Base-by-base conservation (phyloP, 495 filamentous ascomycete species). In the Penicillium atrosanguineum region DNA sequence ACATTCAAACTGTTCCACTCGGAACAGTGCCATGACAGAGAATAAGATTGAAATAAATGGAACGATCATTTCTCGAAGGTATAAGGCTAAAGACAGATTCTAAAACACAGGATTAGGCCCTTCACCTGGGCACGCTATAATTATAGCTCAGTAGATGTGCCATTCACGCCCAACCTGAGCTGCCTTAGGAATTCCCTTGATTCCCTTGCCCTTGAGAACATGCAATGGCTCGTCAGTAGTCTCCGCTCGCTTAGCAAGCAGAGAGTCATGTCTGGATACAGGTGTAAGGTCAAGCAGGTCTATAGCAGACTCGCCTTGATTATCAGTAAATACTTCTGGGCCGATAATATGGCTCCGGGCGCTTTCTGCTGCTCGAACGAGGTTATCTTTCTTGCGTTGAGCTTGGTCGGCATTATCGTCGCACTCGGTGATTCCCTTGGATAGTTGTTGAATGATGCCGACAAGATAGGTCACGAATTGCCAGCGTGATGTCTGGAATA, bases 401-500 rank as follows among this genome's bases (percentile, higher is more conserved):
- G 64, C 46, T n/a, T 60, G 62, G 15, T 70, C 65, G 1, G 59
- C 48, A 25, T 76, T 65, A 18, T 60, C 60, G 4, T 64, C 57
- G 5, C 53, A 48, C 18, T 70, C 55, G 6, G 63, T 25, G 19
- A 39, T 34, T 23, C 52, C 36, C 12, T 62, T 16, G 21, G 67
- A 64, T 3, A 73, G 47, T 2, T 81, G 70, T 50, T 90, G 79
- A 50, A 88, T 79, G 18, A 79, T 69, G 36, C 80, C 63, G 41
- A 84, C 79, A n/a, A 99, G 71, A 44, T 80, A 74, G 1, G 80
- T 71, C 9, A 96, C 72, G 4, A 97, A 79, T 46, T 89, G 84
- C 59, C 88, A 82, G 29, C 91, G 83, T 0, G 91, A 95, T 18
- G 86, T 81, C 69, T 97, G 93, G 67, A 95, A 97, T 39, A 97